Percentiles rank a stretch among this genome's conserved stretches.
phyloP scores from a whole-genome alignment of 2,329 filamentous ascomycete genomes.

The Beauveria pseudobassiana region DNA sequence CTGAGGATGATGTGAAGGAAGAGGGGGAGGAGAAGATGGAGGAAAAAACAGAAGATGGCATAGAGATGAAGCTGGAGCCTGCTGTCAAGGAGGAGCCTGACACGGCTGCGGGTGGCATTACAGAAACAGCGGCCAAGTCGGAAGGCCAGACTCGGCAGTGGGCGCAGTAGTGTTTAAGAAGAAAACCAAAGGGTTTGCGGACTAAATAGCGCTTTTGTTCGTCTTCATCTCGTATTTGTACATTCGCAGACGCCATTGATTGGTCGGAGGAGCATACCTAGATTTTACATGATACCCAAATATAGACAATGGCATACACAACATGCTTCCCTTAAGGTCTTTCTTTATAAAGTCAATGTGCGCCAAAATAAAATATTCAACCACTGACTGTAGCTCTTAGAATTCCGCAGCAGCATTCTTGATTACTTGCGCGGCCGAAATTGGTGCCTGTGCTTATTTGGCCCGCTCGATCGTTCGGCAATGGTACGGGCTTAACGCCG shows the following conservation, averaged over 20 bases:
- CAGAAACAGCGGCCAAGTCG: slow-evolving; percentile 29
- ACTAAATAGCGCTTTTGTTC: neutral
- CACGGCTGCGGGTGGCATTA: slow-evolving; percentile 14
- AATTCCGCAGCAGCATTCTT: neutral
- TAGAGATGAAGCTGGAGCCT: slow-evolving; percentile 20
- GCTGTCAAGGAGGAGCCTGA: slow-evolving; percentile 33
- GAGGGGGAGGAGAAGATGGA: slow-evolving; percentile 18
- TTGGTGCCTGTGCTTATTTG: neutral
- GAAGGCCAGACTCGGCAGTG: slow-evolving; percentile 29
- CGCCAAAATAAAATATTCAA: neutral
- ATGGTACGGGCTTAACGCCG: neutral
- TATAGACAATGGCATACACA: neutral
- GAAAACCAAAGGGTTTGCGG: slow-evolving; percentile 60
- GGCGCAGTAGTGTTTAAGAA: slow-evolving; percentile 67
- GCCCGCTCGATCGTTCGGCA: neutral
- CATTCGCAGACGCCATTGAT: neutral
- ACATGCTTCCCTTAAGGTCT: neutral
- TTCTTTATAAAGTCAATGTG: neutral
- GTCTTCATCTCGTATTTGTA: neutral
- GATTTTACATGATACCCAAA: neutral
- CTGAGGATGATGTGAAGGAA: neutral
- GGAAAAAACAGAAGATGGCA: slow-evolving; percentile 11
- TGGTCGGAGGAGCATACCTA: neutral
- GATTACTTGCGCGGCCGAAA: neutral
- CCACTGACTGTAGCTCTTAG: too few relatives aligned